Evolutionary conservation across 306 rosid genomes (phyloP).

Genomic region (Citrullus amarus): DNA sequence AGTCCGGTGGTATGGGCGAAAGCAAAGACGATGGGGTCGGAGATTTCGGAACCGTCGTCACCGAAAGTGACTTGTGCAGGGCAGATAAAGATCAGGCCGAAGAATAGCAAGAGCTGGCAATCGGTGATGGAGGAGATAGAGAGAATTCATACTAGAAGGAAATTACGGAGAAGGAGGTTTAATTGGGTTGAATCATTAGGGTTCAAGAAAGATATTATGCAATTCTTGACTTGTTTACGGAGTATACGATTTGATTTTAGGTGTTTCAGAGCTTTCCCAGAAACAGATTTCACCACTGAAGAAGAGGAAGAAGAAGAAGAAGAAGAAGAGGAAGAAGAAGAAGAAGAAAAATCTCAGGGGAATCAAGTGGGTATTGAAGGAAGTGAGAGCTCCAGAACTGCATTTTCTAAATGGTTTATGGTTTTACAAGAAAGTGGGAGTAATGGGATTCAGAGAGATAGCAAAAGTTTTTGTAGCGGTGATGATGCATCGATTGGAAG

Average conservation of each 20-base stretch:
- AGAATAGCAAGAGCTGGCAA: conserved; percentile 63
- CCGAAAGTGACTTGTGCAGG: conserved; percentile 98
- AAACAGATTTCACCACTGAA: conserved; percentile 34
- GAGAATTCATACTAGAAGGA: conserved; percentile 45
- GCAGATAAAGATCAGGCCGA: conserved; percentile 75
- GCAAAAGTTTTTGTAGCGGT: neutral
- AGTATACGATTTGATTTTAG: conserved; percentile 46
- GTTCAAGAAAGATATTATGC: conserved; percentile 85
- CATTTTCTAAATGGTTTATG: conserved; percentile 87
- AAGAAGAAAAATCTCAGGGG: conserved; percentile 5
- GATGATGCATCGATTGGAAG: conserved; percentile 1
- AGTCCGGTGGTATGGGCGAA: conserved; percentile 43
- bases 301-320: conserved; percentile 30
- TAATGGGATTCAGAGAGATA: conserved; percentile 14
- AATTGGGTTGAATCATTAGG: conserved; percentile 54
- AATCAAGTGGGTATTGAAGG: conserved; percentile 14
- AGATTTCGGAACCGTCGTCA: conserved; percentile 69
- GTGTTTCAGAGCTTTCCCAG: conserved; percentile 59
- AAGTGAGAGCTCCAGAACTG: conserved; percentile 31
- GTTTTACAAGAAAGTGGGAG: conserved; percentile 63
- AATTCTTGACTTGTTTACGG: conserved; percentile 58
- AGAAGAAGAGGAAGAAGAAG: conserved; percentile 21
- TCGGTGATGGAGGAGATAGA: conserved; percentile 93
- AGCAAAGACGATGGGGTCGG: conserved; percentile 47
- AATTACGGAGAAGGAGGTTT: conserved; percentile 26